phyloP scores from a whole-genome alignment of 352 stramenopile species.

The Blastocystis sp. region DNA sequence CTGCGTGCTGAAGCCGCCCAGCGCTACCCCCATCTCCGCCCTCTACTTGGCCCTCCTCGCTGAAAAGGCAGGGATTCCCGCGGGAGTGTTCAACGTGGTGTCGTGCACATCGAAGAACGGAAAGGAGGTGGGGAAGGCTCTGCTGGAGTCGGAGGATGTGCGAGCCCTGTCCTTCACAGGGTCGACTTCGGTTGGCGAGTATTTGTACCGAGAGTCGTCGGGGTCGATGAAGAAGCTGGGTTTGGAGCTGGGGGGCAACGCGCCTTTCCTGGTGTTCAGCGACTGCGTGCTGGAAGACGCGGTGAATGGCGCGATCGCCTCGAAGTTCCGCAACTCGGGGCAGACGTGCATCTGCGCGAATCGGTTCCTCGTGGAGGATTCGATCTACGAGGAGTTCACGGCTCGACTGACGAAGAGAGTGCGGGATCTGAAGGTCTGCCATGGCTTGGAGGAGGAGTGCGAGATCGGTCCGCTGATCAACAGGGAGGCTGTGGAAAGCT shows the following conservation, averaged over 20 bases:
- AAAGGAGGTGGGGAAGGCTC: conserved; percentile 72
- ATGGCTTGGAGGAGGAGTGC: conserved; percentile 72
- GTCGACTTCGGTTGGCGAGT: conserved; percentile 77
- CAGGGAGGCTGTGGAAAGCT: conserved; percentile 74
- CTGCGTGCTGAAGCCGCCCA: conserved; percentile 88
- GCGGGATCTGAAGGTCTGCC: conserved; percentile 79
- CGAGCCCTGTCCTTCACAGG: conserved; percentile 82
- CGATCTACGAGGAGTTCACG: conserved; percentile 85
- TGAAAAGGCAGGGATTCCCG: conserved; percentile 75
- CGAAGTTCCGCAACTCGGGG: conserved; percentile 78
- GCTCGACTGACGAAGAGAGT: conserved; percentile 73
- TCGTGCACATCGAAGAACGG: conserved; percentile 69
- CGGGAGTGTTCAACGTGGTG: conserved; percentile 81
- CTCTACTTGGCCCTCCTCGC: conserved; percentile 83
- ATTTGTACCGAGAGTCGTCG: conserved; percentile 69
- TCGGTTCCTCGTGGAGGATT: conserved; percentile 85
- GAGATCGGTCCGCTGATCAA: conserved; percentile 91
- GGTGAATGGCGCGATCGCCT: conserved; percentile 69
- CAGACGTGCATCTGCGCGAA: conserved; percentile 72
- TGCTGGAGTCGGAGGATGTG: conserved; percentile 73
- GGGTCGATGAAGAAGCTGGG: conserved; percentile 75
- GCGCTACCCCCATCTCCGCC: conserved; percentile 88
- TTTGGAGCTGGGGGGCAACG: conserved; percentile 78
- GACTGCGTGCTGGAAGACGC: conserved; percentile 75
- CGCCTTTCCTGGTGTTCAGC: conserved; percentile 79